Conservation (phyloP, 768 basidiomycete species). For the Trametes cinnabarina region DNA sequence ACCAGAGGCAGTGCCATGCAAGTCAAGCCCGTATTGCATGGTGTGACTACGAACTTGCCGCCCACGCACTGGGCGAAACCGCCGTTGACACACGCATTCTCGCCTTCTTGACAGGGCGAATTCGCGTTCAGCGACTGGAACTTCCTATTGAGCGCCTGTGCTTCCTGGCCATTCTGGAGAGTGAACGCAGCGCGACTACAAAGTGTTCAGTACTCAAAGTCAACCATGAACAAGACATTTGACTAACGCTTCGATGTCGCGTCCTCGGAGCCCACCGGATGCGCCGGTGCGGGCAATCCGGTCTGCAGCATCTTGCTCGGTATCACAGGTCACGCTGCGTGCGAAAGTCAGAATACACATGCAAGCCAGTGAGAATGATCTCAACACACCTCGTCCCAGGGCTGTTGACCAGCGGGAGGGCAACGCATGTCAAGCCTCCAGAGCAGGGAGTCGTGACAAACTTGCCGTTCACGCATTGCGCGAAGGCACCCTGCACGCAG, state of each 20-base stretch:
- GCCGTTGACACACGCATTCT: constrained; percentile 37
- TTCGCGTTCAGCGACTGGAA: constrained; percentile 28
- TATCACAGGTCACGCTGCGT: constrained; percentile 28
- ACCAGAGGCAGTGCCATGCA: constrained; percentile 46
- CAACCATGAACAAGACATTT: neutral
- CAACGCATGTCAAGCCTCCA: constrained; percentile 23
- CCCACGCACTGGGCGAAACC: constrained; percentile 42
- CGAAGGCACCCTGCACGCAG: constrained; percentile 49
- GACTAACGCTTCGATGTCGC: constrained; percentile 8
- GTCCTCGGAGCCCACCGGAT: constrained; percentile 15
- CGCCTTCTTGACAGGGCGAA: constrained; percentile 30
- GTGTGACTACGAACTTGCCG: constrained; percentile 33
- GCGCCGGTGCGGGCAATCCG: constrained; percentile 24
- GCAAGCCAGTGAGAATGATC: too few species aligned
- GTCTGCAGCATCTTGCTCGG: constrained; percentile 22
- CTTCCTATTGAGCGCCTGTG: constrained; percentile 33
- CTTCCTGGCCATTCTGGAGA: constrained; percentile 31
- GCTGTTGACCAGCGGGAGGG: constrained; percentile 32
- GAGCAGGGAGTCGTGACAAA: constrained; percentile 32
- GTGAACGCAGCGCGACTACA: constrained; percentile 28
- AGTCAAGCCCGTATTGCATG: constrained; percentile 30
- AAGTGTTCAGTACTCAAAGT: neutral
- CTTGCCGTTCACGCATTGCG: constrained; percentile 52
- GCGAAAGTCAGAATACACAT: too few species aligned
- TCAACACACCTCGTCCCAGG: constrained; percentile 28